Evolutionary conservation across 2,329 filamentous ascomycete species (phyloP), one percentile per base, ranked within the genome.

Genomic region (Ophiostoma tasmaniense): DNA sequence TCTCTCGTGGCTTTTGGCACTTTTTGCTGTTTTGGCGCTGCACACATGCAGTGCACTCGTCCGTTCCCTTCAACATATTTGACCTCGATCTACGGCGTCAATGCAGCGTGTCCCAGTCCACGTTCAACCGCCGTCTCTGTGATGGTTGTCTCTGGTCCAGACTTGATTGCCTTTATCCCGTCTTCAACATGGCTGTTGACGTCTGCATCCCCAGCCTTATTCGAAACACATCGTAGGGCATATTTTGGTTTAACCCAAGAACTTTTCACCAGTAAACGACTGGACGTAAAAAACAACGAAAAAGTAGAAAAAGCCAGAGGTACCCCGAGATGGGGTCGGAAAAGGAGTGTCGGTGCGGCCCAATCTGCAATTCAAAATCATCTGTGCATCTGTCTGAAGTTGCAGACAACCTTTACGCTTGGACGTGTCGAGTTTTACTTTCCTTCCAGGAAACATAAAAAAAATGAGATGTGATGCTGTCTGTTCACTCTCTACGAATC

Each of bases 301-400:
- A 55, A 10, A 42, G 13, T 33, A 30, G 10, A 39, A n/a, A 22
- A 65, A 67, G 35, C 50, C 59, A 45, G 28, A 66, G 17, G 62
- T 61, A 64, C 11, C 22, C 50, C 25, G 55, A 61, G 55, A 61
- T 61, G 14, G 55, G 55, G 55, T 61, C 65, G 45, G 59, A 67
- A 66, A 42, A 50, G n/a, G 55, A 71, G 61, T 64, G 70, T 70
- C 66, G 69, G 68, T 70, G 70, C 70, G 69, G 69, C 71, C 70
- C 66, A 73, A 73, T 68, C 65, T 71, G 70, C 68, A 62, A 64
- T 45, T 45, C 42, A 45, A n/a, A 45, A 45, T 45, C 20, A 45
- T 45, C 42, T 45, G 69, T 68, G 30, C 68, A 67, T 67, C 52
- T 68, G 39, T 65, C 52, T 50, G 64, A 39, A 62, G 25, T 25